Percentiles rank a stretch among this genome's conserved stretches.
phyloP scores from a whole-genome alignment of 164 flowering plant species.

The Tetrastigma voinierianum region DNA sequence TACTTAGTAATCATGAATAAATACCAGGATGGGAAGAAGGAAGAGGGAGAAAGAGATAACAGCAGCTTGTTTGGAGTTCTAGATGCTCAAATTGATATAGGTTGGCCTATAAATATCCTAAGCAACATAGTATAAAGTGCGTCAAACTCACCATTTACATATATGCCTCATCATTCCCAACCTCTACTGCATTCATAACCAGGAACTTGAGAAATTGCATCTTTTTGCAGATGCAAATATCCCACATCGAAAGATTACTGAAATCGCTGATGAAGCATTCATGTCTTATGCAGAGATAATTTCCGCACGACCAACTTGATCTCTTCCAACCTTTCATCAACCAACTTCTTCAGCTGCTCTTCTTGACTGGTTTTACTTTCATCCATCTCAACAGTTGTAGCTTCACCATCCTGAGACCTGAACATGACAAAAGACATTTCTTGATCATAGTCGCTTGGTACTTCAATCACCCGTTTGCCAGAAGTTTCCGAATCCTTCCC shows the following conservation, averaged over 20 bases:
- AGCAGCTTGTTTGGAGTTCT: neutral
- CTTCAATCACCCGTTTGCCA: slow-evolving; percentile 63
- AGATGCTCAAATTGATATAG: neutral
- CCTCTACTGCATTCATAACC: neutral
- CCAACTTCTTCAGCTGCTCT: slow-evolving; percentile 67
- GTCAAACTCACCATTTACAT: slow-evolving; percentile 4
- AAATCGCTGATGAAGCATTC: neutral
- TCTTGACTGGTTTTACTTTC: slow-evolving; percentile 48
- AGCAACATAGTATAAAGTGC: neutral
- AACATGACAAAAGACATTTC: slow-evolving; percentile 85
- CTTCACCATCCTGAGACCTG: slow-evolving; percentile 35
- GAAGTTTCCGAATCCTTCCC: slow-evolving; percentile 65
- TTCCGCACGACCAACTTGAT: slow-evolving; percentile 62
- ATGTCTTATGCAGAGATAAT: slow-evolving; percentile 26
- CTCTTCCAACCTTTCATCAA: slow-evolving; percentile 70
- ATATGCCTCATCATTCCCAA: neutral
- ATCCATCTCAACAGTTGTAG: slow-evolving; percentile 36
- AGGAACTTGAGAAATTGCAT: neutral
- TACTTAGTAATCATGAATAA: too few relatives aligned
- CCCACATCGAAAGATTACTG: neutral
- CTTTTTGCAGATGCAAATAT: neutral
- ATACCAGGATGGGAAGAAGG: too few relatives aligned
- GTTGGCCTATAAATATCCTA: neutral
- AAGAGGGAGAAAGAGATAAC: too few relatives aligned
- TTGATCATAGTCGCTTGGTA: slow-evolving; percentile 58